phyloP scores from a whole-genome alignment of 257 asterid species.

The Fraxinus pennsylvanica region DNA sequence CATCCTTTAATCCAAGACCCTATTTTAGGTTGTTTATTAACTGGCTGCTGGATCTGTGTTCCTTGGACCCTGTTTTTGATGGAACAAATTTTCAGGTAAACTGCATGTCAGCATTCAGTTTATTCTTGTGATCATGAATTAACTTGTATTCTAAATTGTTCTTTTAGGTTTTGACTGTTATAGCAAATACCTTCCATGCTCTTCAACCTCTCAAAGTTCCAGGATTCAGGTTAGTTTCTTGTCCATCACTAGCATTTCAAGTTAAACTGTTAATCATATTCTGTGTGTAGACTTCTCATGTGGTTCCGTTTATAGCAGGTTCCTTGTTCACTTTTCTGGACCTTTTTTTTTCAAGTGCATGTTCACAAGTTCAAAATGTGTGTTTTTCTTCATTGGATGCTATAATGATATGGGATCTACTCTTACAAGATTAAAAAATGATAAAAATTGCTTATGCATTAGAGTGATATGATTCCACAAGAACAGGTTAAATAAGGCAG shows the following conservation, averaged over 20 bases:
- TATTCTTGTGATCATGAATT: background rate
- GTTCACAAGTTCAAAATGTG: background rate
- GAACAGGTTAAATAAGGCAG: background rate
- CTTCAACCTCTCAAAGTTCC: constrained; percentile 96
- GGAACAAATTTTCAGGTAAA: constrained; percentile 95
- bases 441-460: background rate
- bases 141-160: background rate
- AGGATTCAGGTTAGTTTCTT: constrained; percentile 72
- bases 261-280: background rate
- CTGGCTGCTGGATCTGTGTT: constrained; percentile 88
- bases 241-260: background rate
- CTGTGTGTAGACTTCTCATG: background rate
- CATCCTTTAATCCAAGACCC: constrained; percentile 85
- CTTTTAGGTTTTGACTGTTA: constrained; percentile 77
- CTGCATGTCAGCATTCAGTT: background rate
- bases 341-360: background rate
- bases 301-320: background rate
- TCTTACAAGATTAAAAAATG: background rate
- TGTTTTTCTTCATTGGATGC: background rate
- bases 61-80: constrained; percentile 87
- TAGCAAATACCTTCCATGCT: constrained; percentile 89
- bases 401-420: background rate
- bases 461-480: background rate
- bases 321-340: background rate
- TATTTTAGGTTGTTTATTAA: constrained; percentile 86